Conservation (phyloP, 441 rosid genomes). For the Mallotus repandus region DNA sequence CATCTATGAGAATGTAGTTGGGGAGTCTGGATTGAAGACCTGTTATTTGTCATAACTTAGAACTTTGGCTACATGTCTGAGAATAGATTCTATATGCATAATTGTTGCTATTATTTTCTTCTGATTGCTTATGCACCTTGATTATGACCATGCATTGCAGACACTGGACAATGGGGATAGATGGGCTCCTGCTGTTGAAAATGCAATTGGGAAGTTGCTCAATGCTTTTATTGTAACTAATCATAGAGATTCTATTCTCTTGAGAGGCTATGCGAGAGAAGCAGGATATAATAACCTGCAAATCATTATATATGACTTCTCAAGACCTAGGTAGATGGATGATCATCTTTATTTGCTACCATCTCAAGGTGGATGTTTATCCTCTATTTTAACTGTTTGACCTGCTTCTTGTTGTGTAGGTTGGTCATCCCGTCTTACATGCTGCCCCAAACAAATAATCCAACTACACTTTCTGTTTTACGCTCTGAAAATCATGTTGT, state of each 20-base stretch:
- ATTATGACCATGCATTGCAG: slow-evolving; percentile 42
- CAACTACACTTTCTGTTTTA: slow-evolving; percentile 76
- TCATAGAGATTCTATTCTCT: slow-evolving; percentile 69
- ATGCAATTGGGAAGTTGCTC: slow-evolving; percentile 79
- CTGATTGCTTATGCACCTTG: slow-evolving; percentile 2
- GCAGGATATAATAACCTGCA: slow-evolving; percentile 66
- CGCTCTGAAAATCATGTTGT: slow-evolving; percentile 74
- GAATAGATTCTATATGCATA: not conserved
- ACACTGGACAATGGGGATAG: slow-evolving; percentile 66
- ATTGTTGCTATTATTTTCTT: slow-evolving; percentile 10
- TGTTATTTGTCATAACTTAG: not conserved
- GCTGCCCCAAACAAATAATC: slow-evolving; percentile 88
- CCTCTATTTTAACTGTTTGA: slow-evolving; percentile 11
- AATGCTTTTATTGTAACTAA: slow-evolving; percentile 96
- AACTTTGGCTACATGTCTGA: slow-evolving; percentile 5
- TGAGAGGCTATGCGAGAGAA: slow-evolving; percentile 76
- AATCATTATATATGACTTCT: slow-evolving; percentile 84
- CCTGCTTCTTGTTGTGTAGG: slow-evolving; percentile 43
- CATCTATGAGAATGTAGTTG: slow-evolving; percentile 1
- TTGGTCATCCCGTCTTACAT: slow-evolving; percentile 67
- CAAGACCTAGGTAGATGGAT: slow-evolving; percentile 72
- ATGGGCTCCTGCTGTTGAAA: slow-evolving; percentile 95
- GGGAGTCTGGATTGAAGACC: not conserved
- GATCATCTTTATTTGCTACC: slow-evolving; percentile 12
- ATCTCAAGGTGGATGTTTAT: slow-evolving; percentile 13